Base-by-base conservation (phyloP, 331 rosid genomes). In the Quercus lobata region DNA sequence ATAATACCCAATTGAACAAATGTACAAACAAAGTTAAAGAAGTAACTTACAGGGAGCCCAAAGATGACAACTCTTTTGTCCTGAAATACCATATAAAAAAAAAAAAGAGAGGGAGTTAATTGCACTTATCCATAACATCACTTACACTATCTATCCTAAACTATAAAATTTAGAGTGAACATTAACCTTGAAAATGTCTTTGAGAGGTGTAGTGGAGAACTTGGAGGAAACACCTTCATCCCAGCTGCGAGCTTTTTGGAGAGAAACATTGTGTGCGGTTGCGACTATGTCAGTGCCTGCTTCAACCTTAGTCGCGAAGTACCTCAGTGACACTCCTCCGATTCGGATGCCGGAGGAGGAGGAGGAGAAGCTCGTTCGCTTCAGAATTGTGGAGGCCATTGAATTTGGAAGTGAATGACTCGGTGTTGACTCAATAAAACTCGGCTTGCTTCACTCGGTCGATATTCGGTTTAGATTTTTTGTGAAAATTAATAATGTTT, bases 161-260 rank as follows among this genome's bases (percentile, higher is more conserved):
- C 17, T 41, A 41, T 41, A 41, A 41, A 41, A 41, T 41, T 41
- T 41, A 41, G 46, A 41, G 46, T 41, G 12, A 41, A 41, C 12
- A 2, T 8, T 41, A 41, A 41, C 97, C 99, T 91, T 93, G 88
- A 95, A 95, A 75, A 95, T 90, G 74, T 95, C 86, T 66, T 83
- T 85, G 81, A 95, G 82, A 70, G 97, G 93, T 75, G 94, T 91
- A 30, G 97, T 86, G 85, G 94, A 79, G 91, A 95, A 95, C 1
- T 91, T 88, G 72, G 99, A 90, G 74, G 94, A 87, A 82, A 95
- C 87, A 14, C 97, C 99, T 69, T 95, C 97, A 62, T 95, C 97
- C 97, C 97, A 95, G 77, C 79, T 79, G 53, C 97, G 96, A 87
- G 99, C 97, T 77, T 91, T 95, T 87, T 91, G 97, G 85, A 95